A percentile compares a stretch with the other conserved stretches of the same genome.
These are phyloP conservation scores for Myxozyma geophila DNA, from an alignment of 805 yeast genomes.

Conservation along the genomic window DNA sequence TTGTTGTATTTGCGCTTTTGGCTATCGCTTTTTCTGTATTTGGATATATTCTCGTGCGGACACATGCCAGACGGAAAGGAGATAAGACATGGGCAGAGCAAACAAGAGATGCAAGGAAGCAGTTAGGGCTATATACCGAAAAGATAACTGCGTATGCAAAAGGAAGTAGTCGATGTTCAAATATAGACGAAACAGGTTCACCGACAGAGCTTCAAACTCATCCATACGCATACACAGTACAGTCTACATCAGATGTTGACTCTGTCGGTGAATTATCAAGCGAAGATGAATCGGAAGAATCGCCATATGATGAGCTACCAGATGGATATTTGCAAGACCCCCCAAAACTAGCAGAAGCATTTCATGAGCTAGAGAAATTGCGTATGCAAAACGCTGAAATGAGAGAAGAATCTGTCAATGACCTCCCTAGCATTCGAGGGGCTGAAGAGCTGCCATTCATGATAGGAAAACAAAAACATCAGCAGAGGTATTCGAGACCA, in stretches of 20 bases:
- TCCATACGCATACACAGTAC: neutral
- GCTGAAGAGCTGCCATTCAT: neutral
- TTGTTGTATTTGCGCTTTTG: conserved; percentile 28
- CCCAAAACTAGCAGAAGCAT: neutral
- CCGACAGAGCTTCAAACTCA: conserved; percentile 1
- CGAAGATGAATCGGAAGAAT: too few relatives aligned
- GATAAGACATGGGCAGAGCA: conserved; percentile 22
- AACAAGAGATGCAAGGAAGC: conserved; percentile 12
- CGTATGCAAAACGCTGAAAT: neutral
- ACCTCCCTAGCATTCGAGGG: neutral
- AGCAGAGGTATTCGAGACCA: neutral
- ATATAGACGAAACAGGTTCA: neutral
- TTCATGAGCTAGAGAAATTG: neutral
- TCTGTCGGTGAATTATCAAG: neutral
- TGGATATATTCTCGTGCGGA: conserved; percentile 16
- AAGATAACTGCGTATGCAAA: neutral
- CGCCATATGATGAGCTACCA: neutral
- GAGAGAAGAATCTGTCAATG: neutral
- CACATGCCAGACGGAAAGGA: neutral
- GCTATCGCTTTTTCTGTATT: conserved; percentile 14
- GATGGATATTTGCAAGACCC: neutral
- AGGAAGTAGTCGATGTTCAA: neutral
- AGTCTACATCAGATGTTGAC: neutral
- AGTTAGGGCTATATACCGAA: conserved; percentile 6
- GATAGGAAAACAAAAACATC: neutral